These are phyloP conservation scores for Pseudocercospora crystallina DNA, from an alignment of 2,329 filamentous ascomycete genomes.

Conservation along the genomic window DNA sequence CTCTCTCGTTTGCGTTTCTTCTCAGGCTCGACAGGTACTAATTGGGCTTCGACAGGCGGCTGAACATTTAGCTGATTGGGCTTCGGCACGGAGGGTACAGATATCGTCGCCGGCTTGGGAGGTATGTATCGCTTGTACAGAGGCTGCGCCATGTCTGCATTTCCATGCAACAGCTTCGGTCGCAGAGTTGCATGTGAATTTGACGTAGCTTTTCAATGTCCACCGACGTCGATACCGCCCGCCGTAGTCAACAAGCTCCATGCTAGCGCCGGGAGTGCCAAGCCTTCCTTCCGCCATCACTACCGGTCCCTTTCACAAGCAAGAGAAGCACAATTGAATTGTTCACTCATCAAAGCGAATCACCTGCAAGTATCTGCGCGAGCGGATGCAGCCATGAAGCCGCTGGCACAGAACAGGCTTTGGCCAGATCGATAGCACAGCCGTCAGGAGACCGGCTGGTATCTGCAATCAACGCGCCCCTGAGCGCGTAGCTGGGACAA, in stretches of 20 bases:
- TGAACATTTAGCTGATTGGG: background rate
- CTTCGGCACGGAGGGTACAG: background rate
- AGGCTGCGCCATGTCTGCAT: background rate
- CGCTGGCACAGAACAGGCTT: slow-evolving; percentile 1
- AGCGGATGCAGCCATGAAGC: slow-evolving; percentile 9
- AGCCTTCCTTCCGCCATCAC: too few relatives aligned
- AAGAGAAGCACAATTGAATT: too few relatives aligned
- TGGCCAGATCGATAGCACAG: slow-evolving; percentile 10
- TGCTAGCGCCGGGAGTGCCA: too few relatives aligned
- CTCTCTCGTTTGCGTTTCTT: slow-evolving; percentile 36
- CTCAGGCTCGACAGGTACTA: background rate
- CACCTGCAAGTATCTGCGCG: background rate
- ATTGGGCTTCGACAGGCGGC: too few relatives aligned
- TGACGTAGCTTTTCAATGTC: too few relatives aligned
- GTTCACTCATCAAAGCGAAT: too few relatives aligned
- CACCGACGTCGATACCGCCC: too few relatives aligned
- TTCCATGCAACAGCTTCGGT: too few relatives aligned
- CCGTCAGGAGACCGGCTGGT: too few relatives aligned
- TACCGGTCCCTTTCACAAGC: too few relatives aligned
- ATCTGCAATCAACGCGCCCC: background rate
- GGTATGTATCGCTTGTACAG: slow-evolving; percentile 51
- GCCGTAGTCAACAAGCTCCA: too few relatives aligned
- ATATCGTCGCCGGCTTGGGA: slow-evolving; percentile 30
- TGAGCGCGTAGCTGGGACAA: slow-evolving; percentile 9
- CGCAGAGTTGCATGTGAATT: too few relatives aligned